Evolutionary conservation across 2,329 filamentous ascomycete genomes (phyloP).

Genomic region (Colletotrichum abscissum): DNA sequence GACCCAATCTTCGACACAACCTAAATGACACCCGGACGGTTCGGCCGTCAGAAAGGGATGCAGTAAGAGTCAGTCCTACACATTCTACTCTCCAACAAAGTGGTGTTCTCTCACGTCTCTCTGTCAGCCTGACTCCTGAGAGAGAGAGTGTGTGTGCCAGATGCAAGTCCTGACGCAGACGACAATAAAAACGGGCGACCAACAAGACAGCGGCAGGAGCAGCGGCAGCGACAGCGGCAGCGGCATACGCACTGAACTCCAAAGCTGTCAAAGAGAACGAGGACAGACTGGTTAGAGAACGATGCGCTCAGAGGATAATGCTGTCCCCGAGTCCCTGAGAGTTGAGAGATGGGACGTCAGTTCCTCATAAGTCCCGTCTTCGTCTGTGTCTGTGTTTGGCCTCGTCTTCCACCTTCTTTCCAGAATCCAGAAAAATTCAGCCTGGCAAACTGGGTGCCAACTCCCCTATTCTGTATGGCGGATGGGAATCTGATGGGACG

Average conservation of each 20-base stretch:
- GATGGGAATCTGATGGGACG: conserved; percentile 25
- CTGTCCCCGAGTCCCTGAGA: not conserved
- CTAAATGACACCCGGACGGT: conserved; percentile 25
- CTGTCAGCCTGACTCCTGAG: not conserved
- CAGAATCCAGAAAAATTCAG: not conserved
- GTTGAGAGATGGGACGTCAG: conserved; percentile 31
- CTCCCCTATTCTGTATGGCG: not conserved
- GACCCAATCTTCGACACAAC: conserved; percentile 18
- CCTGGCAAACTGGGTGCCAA: not conserved
- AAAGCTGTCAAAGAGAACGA: not conserved
- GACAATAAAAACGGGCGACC: not conserved
- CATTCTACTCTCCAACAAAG: not conserved
- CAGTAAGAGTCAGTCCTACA: conserved; percentile 14
- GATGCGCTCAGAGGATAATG: not conserved
- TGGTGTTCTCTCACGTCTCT: not conserved
- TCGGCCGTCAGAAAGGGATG: not conserved
- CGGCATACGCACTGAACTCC: conserved; percentile 20
- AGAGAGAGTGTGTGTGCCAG: not conserved
- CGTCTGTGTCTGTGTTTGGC: conserved; percentile 11
- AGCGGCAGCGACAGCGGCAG: conserved; percentile 9
- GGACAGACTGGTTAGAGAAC: not conserved
- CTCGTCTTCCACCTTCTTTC: conserved; percentile 1
- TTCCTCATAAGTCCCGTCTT: conserved; percentile 11
- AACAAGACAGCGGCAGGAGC: not conserved
- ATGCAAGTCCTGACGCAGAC: not conserved